Conservation (phyloP, 2,329 filamentous ascomycete species). For the Pseudocercospora ulei region DNA sequence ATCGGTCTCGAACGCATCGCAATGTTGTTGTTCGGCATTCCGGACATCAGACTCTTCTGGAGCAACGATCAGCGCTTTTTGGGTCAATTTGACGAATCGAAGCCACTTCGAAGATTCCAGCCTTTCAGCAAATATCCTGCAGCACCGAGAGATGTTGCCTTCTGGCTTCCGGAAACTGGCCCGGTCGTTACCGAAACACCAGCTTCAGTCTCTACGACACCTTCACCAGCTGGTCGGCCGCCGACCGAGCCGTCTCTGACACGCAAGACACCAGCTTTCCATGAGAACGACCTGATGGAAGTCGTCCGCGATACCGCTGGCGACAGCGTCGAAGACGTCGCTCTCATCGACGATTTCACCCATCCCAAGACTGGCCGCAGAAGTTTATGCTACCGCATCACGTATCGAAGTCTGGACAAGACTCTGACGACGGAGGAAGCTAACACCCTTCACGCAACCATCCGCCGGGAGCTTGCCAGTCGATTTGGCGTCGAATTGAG, state of each 20-base stretch:
- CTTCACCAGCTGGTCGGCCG: slow-evolving; percentile 33
- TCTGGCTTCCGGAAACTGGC: slow-evolving; percentile 58
- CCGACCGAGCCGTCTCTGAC: slow-evolving; percentile 31
- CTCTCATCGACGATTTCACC: slow-evolving; percentile 71
- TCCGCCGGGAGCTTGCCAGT: slow-evolving; percentile 55
- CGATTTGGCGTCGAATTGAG: slow-evolving; percentile 71
- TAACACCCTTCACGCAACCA: slow-evolving; percentile 62
- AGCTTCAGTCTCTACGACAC: slow-evolving; percentile 30
- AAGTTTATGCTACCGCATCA: slow-evolving; percentile 86
- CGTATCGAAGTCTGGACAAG: slow-evolving; percentile 83
- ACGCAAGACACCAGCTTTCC: slow-evolving; percentile 48
- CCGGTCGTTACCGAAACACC: slow-evolving; percentile 29
- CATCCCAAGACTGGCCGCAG: slow-evolving; percentile 74
- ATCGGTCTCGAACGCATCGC: slow-evolving; percentile 89
- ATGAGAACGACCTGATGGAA: slow-evolving; percentile 97
- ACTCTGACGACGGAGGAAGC: slow-evolving; percentile 78
- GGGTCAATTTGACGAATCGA: slow-evolving; percentile 57
- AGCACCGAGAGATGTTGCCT: slow-evolving; percentile 85
- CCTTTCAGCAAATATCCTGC: slow-evolving; percentile 87
- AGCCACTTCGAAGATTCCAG: slow-evolving; percentile 55
- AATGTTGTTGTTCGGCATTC: slow-evolving; percentile 93
- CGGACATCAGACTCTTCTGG: slow-evolving; percentile 96
- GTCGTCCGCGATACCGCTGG: slow-evolving; percentile 74
- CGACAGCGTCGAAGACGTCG: slow-evolving; percentile 78
- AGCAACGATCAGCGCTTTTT: slow-evolving; percentile 74